Evolutionary conservation across 164 flowering plant genomes (phyloP).

Genomic region (Stephania cephalantha): DNA sequence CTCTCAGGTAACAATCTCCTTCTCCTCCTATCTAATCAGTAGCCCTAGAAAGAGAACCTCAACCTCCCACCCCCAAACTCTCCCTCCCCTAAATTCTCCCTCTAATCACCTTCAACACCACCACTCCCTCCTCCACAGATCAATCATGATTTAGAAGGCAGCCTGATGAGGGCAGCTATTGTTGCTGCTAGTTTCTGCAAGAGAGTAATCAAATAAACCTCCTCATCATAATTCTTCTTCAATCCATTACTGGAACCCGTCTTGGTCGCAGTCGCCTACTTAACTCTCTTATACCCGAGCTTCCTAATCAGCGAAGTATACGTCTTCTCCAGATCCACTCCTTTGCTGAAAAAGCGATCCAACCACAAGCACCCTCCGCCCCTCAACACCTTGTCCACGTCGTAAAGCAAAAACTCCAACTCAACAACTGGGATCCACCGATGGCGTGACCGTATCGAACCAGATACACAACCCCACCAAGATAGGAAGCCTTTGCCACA

Average conservation of each 20-base stretch:
- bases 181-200: constrained; percentile 55
- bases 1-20: no score
- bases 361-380: constrained; percentile 83
- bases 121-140: no score
- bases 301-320: constrained; percentile 65
- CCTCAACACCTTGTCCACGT: constrained; percentile 81
- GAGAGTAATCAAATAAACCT: constrained; percentile 83
- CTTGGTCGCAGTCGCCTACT: constrained; percentile 72
- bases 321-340: constrained; percentile 58
- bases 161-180: no score
- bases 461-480: constrained; percentile 76
- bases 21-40: no score
- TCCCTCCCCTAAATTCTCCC: no score
- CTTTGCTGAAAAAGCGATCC: constrained; percentile 80
- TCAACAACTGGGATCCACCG: constrained; percentile 72
- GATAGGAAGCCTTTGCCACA: constrained; percentile 87
- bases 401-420: constrained; percentile 77
- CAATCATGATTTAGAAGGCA: no score
- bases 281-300: constrained; percentile 83
- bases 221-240: constrained; percentile 44
- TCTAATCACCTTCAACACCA: no score
- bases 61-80: no score
- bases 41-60: no score
- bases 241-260: constrained; percentile 48
- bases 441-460: constrained; percentile 75